Percentiles rank a stretch among this genome's conserved stretches.
Evolutionary conservation across 495 filamentous ascomycete genomes (phyloP).

Genomic region (Thozetella sp.): DNA sequence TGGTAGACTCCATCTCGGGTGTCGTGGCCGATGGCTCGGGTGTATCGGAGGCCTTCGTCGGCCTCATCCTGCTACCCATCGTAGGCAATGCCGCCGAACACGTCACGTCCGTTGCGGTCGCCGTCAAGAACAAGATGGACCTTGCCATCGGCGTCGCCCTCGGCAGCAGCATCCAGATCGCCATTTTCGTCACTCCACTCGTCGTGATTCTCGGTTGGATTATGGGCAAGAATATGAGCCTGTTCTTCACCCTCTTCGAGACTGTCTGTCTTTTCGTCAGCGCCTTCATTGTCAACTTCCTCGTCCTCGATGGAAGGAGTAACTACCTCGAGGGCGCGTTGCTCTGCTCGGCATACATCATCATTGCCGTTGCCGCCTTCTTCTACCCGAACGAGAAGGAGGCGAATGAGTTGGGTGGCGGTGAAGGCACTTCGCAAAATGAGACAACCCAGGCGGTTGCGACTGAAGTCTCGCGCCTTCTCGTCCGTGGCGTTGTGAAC

Average conservation of each 20-base stretch:
- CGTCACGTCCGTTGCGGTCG: conserved; percentile 82
- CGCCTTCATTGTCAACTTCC: conserved; percentile 80
- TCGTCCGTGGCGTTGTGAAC: neutral
- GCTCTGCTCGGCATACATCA: conserved; percentile 75
- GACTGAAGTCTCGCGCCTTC: neutral
- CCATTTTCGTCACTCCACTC: conserved; percentile 81
- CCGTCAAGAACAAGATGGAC: conserved; percentile 89
- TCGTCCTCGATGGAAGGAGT: conserved; percentile 76
- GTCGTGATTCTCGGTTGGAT: conserved; percentile 81
- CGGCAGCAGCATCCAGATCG: conserved; percentile 79
- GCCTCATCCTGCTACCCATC: conserved; percentile 83
- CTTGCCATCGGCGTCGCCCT: conserved; percentile 82
- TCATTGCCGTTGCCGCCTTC: conserved; percentile 62
- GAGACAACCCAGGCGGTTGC: neutral
- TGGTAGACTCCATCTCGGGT: conserved; percentile 72
- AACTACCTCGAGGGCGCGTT: conserved; percentile 84
- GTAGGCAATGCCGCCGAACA: conserved; percentile 89
- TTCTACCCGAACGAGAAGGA: conserved; percentile 57
- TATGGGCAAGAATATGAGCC: conserved; percentile 73
- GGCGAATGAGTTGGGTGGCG: conserved; percentile 30
- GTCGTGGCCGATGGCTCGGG: conserved; percentile 59
- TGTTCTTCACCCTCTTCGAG: conserved; percentile 87
- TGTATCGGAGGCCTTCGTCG: conserved; percentile 76
- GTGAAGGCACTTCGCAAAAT: neutral
- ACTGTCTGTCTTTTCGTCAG: conserved; percentile 79